Evolutionary conservation across 1,284 basidiomycete species (phyloP).

Genomic region (Ceratorhiza oryzae-sativae): DNA sequence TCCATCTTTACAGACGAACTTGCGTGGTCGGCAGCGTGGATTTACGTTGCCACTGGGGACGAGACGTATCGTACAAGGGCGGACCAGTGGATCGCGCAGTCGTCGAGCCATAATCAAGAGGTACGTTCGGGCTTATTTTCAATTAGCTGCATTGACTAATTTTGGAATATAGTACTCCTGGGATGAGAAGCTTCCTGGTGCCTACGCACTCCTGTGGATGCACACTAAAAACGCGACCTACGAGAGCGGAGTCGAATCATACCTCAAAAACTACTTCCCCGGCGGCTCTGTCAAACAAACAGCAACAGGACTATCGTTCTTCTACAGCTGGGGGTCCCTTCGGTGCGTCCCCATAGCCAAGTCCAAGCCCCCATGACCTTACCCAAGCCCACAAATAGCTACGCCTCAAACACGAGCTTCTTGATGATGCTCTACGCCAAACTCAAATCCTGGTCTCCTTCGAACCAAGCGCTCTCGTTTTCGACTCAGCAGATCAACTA

Average conservation of each 20-base stretch:
- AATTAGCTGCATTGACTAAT: not conserved
- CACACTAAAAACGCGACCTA: constrained; percentile 40
- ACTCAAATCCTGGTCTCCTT: constrained; percentile 22
- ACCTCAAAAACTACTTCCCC: constrained; percentile 38
- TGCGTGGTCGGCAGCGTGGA: constrained; percentile 41
- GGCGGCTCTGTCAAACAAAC: constrained; percentile 41
- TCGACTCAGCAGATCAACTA: constrained; percentile 42
- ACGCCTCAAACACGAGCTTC: constrained; percentile 40
- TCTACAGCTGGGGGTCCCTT: constrained; percentile 41
- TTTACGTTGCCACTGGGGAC: constrained; percentile 41
- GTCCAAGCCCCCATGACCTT: not conserved
- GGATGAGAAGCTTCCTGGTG: constrained; percentile 42
- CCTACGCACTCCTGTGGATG: constrained; percentile 34
- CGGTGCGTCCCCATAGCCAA: constrained; percentile 9
- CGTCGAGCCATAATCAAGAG: constrained; percentile 38
- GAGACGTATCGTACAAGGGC: constrained; percentile 34
- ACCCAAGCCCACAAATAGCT: not conserved
- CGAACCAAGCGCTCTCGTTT: constrained; percentile 34
- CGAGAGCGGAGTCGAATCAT: constrained; percentile 33
- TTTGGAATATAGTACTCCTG: constrained; percentile 38
- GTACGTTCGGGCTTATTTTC: not conserved
- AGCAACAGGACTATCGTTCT: constrained; percentile 40
- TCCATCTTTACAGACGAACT: constrained; percentile 41
- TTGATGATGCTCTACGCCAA: constrained; percentile 42
- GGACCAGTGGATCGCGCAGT: constrained; percentile 37